Percentiles rank a stretch among this genome's conserved stretches.
phyloP scores from a whole-genome alignment of 139 green algal species.

The Tetraselmis chui region DNA sequence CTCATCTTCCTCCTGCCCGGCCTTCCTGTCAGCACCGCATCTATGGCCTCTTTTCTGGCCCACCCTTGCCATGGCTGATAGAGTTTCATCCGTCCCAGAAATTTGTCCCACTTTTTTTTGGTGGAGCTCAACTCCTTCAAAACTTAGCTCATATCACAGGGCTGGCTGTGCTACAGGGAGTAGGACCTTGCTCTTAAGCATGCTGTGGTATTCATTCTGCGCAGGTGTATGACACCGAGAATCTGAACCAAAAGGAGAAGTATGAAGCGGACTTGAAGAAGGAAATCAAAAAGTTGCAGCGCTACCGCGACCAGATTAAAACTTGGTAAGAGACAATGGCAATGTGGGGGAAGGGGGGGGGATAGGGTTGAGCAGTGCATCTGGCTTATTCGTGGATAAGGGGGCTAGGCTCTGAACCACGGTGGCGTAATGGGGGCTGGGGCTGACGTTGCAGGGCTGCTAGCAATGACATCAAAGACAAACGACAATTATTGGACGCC shows the following conservation, averaged over 20 bases:
- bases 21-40: too few species aligned
- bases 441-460: slow-evolving; percentile 56
- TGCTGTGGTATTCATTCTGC: too few species aligned
- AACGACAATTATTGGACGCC: slow-evolving; percentile 50
- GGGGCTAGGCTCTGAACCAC: too few species aligned
- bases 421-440: too few species aligned
- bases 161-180: neutral
- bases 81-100: neutral
- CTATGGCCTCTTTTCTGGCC: too few species aligned
- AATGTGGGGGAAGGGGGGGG: too few species aligned
- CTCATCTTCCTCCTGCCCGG: too few species aligned
- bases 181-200: neutral
- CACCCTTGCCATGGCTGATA: too few species aligned
- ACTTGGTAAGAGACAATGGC: slow-evolving; percentile 81
- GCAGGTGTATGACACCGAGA: slow-evolving; percentile 89
- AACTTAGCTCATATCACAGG: too few species aligned
- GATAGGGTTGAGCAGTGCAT: too few species aligned
- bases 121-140: neutral
- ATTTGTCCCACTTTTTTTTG: neutral
- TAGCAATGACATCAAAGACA: slow-evolving; percentile 91
- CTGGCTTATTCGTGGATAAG: too few species aligned
- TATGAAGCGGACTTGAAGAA: slow-evolving; percentile 97
- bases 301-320: slow-evolving; percentile 96
- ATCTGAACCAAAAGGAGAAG: slow-evolving; percentile 89
- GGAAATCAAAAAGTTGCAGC: slow-evolving; percentile 99